Evolutionary conservation across 1,284 basidiomycete genomes (phyloP), one percentile per base, ranked within the genome.

Genomic region (Rhodotorula sp.): DNA sequence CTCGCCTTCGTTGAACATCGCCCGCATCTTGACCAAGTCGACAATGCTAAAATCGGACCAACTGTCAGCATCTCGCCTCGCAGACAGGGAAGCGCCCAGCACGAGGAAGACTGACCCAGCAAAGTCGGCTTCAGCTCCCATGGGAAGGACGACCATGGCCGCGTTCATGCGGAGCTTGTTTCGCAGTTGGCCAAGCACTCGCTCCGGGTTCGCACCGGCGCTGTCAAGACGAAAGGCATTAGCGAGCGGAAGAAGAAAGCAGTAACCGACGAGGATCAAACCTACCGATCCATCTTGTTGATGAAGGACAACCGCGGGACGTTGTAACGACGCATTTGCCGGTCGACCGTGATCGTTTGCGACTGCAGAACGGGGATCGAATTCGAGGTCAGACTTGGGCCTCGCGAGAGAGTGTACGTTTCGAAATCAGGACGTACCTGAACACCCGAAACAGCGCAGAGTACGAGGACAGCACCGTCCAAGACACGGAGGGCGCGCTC

Each of bases 301-400:
- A 99, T 90, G 81, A 99, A 99, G 1, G 93, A 96, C 72, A 99
- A 87, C 65, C 97, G 87, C 69, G 97, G 97, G 71, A 99, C 93
- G 77, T 90, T 89, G 81, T 99, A 99, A 57, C 97, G 88, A 77
- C 92, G 87, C 97, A 99, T 99, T 85, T 99, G 97, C 75, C 97
- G 86, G 83, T 99, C 97, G 64, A 99, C 97, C 15, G 97, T 99
- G 64, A 96, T 99, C 2, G 97, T 99, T 87, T 99, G 97, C 83
- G 91, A 92, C 88, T 93, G 82, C 0, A 47, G 39, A n/a, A n/a
- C n/a, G n/a, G n/a, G n/a, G n/a, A n/a, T n/a, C n/a, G n/a, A n/a
- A n/a, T n/a, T n/a, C n/a, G n/a, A n/a, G n/a, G n/a, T n/a, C n/a
- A n/a, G n/a, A n/a, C n/a, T n/a, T n/a, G n/a, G n/a, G n/a, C n/a